Evolutionary conservation across 1,284 basidiomycete genomes (phyloP), one percentile per base, ranked within the genome.

Genomic region (Malassezia pachydermatis): DNA sequence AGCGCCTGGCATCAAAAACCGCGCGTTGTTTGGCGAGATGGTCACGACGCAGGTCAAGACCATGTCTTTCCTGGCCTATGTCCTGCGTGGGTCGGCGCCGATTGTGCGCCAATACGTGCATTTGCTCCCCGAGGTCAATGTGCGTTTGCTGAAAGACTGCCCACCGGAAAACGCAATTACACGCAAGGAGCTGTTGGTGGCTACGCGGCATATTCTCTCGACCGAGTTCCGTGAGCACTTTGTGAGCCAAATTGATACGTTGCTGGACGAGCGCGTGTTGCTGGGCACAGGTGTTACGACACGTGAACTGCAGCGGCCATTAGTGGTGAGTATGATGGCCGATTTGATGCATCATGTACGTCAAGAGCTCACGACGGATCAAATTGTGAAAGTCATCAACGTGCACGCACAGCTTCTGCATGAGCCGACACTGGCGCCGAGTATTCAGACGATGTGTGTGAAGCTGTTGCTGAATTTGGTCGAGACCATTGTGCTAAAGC

Each of bases 301-400:
- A 53, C 81, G 84, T 61, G 94, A 98, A 73, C 82, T 83, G 29
- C 51, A 47, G 55, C 86, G 88, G 47, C 81, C 86, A 1, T 78
- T 82, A 25, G 85, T 87, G 2, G 92, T 88, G 73, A 84, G 83
- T 56, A 85, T 88, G 55, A 80, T 95, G 1, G 88, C 89, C 32
- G 94, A 99, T 72, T 77, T 98, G 17, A 83, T 96, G 48, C 89
- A 95, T 69, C 88, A 95, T 67, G 79, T 92, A 46, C 83, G 88
- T 43, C 78, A 77, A 43, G 90, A 98, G 34, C 80, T 98, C 19
- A 81, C 81, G 2, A 76, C 84, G 5, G 74, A 78, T 14, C 90
- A 96, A 70, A 77, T 98, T 20, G 78, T 81, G 13, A 81, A 81
- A 8, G 81, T 94, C 54, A 82, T 92, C 24, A 81, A 85, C 60